phyloP scores from a whole-genome alignment of 306 rosid species.

The Morella rubra region DNA sequence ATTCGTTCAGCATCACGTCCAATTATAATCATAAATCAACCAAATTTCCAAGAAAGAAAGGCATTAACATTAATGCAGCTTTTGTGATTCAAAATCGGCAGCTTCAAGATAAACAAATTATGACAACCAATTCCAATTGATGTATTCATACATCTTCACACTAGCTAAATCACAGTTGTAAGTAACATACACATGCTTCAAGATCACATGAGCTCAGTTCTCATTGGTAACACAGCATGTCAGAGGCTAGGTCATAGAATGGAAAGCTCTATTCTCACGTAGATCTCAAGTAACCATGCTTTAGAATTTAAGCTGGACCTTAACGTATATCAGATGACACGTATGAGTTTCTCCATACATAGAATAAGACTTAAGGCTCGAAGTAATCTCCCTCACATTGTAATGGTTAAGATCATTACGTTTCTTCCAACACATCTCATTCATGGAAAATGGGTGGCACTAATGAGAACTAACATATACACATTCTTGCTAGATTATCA shows the following conservation, averaged over 20 bases:
- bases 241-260: conserved; percentile 9
- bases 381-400: conserved; percentile 35
- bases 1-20: too few relatives aligned
- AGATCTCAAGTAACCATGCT: conserved; percentile 25
- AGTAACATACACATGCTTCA: conserved; percentile 18
- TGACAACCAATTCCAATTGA: conserved; percentile 51
- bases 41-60: conserved; percentile 68
- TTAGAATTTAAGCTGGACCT: conserved; percentile 22
- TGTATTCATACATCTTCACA: not conserved
- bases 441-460: conserved; percentile 62
- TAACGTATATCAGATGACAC: conserved; percentile 34
- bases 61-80: conserved; percentile 95
- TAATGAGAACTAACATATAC: conserved; percentile 61
- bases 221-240: conserved; percentile 7
- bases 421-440: conserved; percentile 55
- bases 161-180: conserved; percentile 2
- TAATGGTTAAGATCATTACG: conserved; percentile 38
- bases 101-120: conserved; percentile 93
- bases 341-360: conserved; percentile 33
- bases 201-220: conserved; percentile 25
- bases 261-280: conserved; percentile 17
- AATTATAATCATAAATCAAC: too few relatives aligned
- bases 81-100: conserved; percentile 97
- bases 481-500: conserved; percentile 66
- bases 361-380: conserved; percentile 30